Conservation (phyloP, 1,139 yeast species). For the Komagataea norvegica region DNA sequence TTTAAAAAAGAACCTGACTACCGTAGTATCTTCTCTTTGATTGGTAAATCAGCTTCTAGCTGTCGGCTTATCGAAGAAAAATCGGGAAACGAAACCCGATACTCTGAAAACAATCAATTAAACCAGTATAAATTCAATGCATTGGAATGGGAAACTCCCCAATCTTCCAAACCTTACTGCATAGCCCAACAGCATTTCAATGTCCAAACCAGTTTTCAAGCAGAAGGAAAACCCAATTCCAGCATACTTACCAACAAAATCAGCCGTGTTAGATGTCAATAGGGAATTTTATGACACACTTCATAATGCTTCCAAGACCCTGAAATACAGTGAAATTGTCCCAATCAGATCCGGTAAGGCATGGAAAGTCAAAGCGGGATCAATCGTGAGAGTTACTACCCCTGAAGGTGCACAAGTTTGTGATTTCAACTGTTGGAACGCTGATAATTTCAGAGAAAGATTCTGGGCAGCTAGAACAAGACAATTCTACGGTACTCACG, state of each 20-base stretch:
- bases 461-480: constrained; percentile 69
- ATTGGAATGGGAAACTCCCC: too few relatives aligned
- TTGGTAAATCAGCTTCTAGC: too few relatives aligned
- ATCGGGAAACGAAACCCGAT: constrained; percentile 3
- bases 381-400: constrained; percentile 54
- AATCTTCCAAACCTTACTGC: too few relatives aligned
- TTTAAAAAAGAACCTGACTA: too few relatives aligned
- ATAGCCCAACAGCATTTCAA: too few relatives aligned
- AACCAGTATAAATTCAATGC: too few relatives aligned
- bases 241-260: constrained; percentile 54
- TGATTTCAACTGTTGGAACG: constrained; percentile 62
- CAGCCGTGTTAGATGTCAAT: constrained; percentile 46
- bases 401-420: constrained; percentile 72
- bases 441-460: constrained; percentile 55
- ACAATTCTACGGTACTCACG: constrained; percentile 64
- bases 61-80: too few relatives aligned
- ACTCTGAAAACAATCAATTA: background rate
- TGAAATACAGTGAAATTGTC: constrained; percentile 27
- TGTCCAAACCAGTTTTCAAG: constrained; percentile 22
- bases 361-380: constrained; percentile 55
- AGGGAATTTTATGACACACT: constrained; percentile 42
- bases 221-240: constrained; percentile 38
- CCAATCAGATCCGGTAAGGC: constrained; percentile 56
- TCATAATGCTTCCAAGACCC: constrained; percentile 34
- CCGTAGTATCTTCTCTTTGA: too few relatives aligned